Percentiles rank a stretch among this genome's conserved stretches.
phyloP scores from a whole-genome alignment of 768 basidiomycete species.

The Leccinellum luteum region DNA sequence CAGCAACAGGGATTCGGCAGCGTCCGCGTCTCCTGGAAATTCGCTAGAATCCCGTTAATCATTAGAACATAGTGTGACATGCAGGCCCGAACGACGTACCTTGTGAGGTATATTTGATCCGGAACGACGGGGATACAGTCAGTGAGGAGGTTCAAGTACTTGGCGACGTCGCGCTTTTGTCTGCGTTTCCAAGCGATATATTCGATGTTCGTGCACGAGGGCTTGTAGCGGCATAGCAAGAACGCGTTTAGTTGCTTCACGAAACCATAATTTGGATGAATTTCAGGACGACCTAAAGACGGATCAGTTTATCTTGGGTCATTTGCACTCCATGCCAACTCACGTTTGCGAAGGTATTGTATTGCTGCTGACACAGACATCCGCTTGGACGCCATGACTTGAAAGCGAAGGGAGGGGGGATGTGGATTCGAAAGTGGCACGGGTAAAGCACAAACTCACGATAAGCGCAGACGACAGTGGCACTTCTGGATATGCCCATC shows the following conservation, averaged over 20 bases:
- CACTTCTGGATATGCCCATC: constrained; percentile 70
- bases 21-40: constrained; percentile 52
- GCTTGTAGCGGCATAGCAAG: constrained; percentile 47
- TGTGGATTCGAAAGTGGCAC: constrained; percentile 1
- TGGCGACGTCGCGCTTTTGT: constrained; percentile 50
- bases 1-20: constrained; percentile 47
- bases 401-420: not conserved
- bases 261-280: constrained; percentile 48
- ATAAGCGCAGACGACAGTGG: constrained; percentile 57
- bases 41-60: constrained; percentile 36
- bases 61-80: not conserved
- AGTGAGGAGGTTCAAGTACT: constrained; percentile 48
- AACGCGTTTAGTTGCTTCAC: constrained; percentile 58
- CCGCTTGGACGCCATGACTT: constrained; percentile 51
- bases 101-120: constrained; percentile 50
- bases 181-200: constrained; percentile 61
- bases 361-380: constrained; percentile 45
- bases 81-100: constrained; percentile 28
- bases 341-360: constrained; percentile 48
- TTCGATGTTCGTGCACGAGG: constrained; percentile 38
- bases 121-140: constrained; percentile 54
- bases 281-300: constrained; percentile 34
- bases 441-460: constrained; percentile 34
- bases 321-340: constrained; percentile 11
- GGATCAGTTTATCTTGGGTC: constrained; percentile 8